Base-by-base conservation (phyloP, 352 stramenopile species). In the Globisporangium uncinulatum region DNA sequence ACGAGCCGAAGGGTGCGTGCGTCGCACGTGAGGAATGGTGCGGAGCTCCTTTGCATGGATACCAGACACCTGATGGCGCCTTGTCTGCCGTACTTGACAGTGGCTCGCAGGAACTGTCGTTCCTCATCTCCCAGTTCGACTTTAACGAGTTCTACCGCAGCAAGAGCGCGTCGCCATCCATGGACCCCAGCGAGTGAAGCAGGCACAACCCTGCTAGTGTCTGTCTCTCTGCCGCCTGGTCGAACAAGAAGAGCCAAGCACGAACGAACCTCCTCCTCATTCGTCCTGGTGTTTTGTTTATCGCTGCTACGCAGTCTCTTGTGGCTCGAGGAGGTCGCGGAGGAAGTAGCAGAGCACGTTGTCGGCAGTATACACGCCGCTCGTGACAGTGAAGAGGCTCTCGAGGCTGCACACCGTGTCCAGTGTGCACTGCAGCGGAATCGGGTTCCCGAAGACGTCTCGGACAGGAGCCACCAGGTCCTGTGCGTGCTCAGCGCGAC, bases 121-220 rank as follows among this genome's bases (percentile, higher is more conserved):
- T 92, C 42, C 69, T 97, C 9, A 75, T 89, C 42, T 92, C 91
- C 9, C 88, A 88, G 8, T 92, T 97, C 44, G 89, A 97, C 63
- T 97, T 97, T 61, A 97, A 96, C 61, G 85, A 95, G 66, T 97
- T 78, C 47, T 97, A 97, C 31, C 66, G 69, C 43, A 79, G 73
- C 32, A 88, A 91, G 55, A 73, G 60, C 17, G 54, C 67, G 19
- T 67, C 79, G 41, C 32, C 57, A 6, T n/a, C 34, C 6, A 70
- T 69, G 47, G 76, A 82, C 32, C 39, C 55, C 45, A 74, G 87
- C 32, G 76, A 86, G 58, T 87, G 65, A 73, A 48, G 9, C 41
- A 41, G 21, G 6, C 42, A 48, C 8, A 17, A 4, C 4, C 36
- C 14, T 42, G 17, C 29, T 29, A 29, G 24, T 29, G 24, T 29